Conservation (phyloP, 1,284 basidiomycete genomes). For the Irpex sp. region DNA sequence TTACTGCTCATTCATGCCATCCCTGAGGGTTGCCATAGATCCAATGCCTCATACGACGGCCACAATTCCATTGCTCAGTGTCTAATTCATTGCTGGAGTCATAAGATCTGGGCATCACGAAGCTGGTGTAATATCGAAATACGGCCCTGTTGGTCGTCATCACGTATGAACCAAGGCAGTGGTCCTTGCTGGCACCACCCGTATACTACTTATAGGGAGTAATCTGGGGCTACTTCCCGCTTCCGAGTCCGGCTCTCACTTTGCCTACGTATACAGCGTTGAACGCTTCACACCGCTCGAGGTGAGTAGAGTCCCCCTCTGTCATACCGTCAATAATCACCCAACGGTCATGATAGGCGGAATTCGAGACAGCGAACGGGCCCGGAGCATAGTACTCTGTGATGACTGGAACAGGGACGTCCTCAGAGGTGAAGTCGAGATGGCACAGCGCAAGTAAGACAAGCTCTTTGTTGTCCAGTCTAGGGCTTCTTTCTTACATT, state of each 20-base stretch:
- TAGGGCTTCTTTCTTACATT: too few relatives aligned
- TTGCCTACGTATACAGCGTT: conserved; percentile 3
- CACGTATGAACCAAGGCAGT: neutral
- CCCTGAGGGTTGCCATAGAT: neutral
- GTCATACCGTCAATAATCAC: too few relatives aligned
- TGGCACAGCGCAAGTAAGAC: too few relatives aligned
- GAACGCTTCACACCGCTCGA: conserved; percentile 9
- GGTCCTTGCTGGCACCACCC: neutral
- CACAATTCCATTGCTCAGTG: neutral
- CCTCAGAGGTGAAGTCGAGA: too few relatives aligned
- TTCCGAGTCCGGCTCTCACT: neutral
- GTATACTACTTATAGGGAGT: too few relatives aligned
- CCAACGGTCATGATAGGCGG: neutral
- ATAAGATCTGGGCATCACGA: neutral
- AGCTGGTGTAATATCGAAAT: neutral
- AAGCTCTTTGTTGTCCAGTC: too few relatives aligned
- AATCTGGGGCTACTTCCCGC: neutral
- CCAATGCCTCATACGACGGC: neutral
- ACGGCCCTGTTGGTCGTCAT: neutral
- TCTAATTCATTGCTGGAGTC: neutral
- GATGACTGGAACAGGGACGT: too few relatives aligned
- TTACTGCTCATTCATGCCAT: neutral
- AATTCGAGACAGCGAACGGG: neutral
- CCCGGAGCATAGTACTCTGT: too few relatives aligned
- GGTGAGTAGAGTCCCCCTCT: neutral